Conservation (phyloP, 495 filamentous ascomycete species). For the Lophium mytilinum region DNA sequence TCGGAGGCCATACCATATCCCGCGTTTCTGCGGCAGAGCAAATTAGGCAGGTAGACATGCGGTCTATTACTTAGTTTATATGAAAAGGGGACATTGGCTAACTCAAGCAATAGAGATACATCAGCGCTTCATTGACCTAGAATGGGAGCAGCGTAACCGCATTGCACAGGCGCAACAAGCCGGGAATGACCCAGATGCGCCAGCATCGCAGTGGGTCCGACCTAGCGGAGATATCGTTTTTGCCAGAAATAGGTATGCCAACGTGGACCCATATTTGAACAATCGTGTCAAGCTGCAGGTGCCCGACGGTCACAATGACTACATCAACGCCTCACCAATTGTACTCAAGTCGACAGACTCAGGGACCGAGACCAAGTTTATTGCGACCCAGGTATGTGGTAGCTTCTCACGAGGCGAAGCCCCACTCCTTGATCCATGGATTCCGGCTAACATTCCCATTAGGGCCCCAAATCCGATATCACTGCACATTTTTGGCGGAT, state of each 20-base stretch:
- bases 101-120: slow-evolving; percentile 22
- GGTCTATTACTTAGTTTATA: neutral
- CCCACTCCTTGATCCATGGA: neutral
- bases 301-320: slow-evolving; percentile 70
- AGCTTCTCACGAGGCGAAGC: neutral
- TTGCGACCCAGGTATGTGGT: slow-evolving; percentile 53
- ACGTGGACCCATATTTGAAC: slow-evolving; percentile 78
- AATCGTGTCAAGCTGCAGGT: slow-evolving; percentile 81
- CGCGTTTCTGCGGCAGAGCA: slow-evolving; percentile 30
- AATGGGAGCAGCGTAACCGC: slow-evolving; percentile 54
- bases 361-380: slow-evolving; percentile 48
- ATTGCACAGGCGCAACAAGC: slow-evolving; percentile 37
- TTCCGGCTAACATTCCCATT: neutral
- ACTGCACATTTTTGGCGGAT: slow-evolving; percentile 89
- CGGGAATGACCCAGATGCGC: slow-evolving; percentile 31
- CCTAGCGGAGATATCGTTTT: slow-evolving; percentile 44
- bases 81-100: neutral
- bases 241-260: slow-evolving; percentile 68
- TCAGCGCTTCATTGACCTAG: slow-evolving; percentile 50
- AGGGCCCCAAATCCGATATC: slow-evolving; percentile 71
- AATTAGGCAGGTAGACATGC: slow-evolving; percentile 29
- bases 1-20: slow-evolving; percentile 25
- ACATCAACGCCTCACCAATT: slow-evolving; percentile 95
- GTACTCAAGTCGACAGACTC: slow-evolving; percentile 50
- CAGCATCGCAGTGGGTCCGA: slow-evolving; percentile 48